phyloP scores from a whole-genome alignment of 306 rosid genomes.

The Inga laurina region DNA sequence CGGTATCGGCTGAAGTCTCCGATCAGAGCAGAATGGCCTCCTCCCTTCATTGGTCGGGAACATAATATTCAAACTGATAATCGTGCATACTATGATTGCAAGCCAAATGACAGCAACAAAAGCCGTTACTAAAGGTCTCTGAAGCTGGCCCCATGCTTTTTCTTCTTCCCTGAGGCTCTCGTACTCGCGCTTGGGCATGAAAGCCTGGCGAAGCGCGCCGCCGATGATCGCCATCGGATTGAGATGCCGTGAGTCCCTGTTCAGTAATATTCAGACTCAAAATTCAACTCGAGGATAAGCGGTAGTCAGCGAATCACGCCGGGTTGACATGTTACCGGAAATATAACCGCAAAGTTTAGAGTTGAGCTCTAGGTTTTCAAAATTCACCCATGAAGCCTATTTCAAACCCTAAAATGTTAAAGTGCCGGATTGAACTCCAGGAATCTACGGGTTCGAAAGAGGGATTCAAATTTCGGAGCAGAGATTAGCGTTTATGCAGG shows the following conservation, averaged over 20 bases:
- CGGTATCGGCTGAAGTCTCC: constrained; percentile 60
- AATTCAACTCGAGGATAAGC: neutral
- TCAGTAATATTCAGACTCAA: constrained; percentile 1
- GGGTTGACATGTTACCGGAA: neutral
- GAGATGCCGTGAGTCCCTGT: constrained; percentile 1
- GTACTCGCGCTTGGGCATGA: constrained; percentile 93
- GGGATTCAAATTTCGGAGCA: neutral
- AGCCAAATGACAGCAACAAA: constrained; percentile 38
- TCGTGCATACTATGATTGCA: constrained; percentile 41
- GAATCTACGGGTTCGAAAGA: neutral
- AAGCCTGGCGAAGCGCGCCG: constrained; percentile 95
- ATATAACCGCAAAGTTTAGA: neutral
- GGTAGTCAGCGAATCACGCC: neutral
- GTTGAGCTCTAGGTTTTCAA: constrained; percentile 27
- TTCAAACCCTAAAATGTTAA: constrained; percentile 31
- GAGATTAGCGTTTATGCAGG: neutral
- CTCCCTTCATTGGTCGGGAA: constrained; percentile 56
- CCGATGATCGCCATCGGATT: constrained; percentile 74
- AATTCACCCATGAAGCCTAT: neutral
- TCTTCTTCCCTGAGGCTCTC: constrained; percentile 86
- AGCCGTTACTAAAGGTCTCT: constrained; percentile 57
- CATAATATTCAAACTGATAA: constrained; percentile 72
- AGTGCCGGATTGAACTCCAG: neutral
- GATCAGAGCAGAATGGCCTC: constrained; percentile 75
- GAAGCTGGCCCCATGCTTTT: constrained; percentile 83